Evolutionary conservation across 2,329 filamentous ascomycete genomes (phyloP), one percentile per base, ranked within the genome.

Genomic region (Fusarium beomiforme): DNA sequence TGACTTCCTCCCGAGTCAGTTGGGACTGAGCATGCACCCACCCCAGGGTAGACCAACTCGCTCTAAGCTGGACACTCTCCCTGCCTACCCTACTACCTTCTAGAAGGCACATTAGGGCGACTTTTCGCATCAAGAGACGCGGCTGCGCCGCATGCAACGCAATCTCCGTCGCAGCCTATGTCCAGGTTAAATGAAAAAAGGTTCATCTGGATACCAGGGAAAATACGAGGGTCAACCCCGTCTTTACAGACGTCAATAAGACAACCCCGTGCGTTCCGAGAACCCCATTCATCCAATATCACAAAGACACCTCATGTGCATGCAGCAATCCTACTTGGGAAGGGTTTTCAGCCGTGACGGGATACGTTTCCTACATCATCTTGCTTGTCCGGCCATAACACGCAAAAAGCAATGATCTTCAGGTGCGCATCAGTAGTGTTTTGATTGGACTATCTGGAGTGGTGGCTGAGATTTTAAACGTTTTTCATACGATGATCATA

Each of bases 91-190:
- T 36, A 33, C 33, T 31, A 24, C 31, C 66, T 76, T 76, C 74
- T 70, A 76, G 74, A 76, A 76, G 69, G 51, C 42, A 26, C n/a
- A 49, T 53, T 62, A 41, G 41, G 63, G 47, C 24, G 24, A 55
- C 44, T 55, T 26, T 39, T 67, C 39, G 69, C 59, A 41, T 60
- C 57, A 42, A 54, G 50, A 63, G 58, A 53, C 70, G 65, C 56
- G 59, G 50, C 73, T 76, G 73, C 67, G 73, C 73, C 69, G 55
- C 44, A 69, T 73, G 71, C 64, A 67, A 75, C 67, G 64, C 66
- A 74, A 74, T 71, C 70, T 75, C 71, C 62, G 55, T 69, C 41
- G 47, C 57, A 34, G 29, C 49, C 39, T 49, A 60, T 43, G 49
- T 31, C 33, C 39, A 53, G 36, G 42, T 10, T 42, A 26, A 49